phyloP scores from a whole-genome alignment of 2,329 filamentous ascomycete species.

The Annulohypoxylon truncatum region DNA sequence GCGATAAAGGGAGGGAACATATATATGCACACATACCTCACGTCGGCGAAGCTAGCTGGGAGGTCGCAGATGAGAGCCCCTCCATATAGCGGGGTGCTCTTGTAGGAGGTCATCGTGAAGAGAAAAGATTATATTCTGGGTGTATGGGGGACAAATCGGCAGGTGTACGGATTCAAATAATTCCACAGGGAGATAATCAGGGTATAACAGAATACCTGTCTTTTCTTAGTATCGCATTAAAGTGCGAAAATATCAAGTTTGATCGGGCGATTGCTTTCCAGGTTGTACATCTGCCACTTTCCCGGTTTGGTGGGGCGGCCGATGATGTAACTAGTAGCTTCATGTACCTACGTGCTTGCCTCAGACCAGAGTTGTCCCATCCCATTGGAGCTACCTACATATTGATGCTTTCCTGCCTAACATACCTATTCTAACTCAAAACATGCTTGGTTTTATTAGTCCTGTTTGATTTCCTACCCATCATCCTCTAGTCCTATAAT shows the following conservation, averaged over 20 bases:
- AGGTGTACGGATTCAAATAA: neutral
- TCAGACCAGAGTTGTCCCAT: conserved; percentile 7
- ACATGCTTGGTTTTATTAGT: no score
- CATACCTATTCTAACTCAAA: neutral
- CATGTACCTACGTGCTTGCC: neutral
- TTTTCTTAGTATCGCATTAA: conserved; percentile 10
- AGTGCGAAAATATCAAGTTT: conserved; percentile 5
- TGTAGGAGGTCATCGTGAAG: conserved; percentile 64
- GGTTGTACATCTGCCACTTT: conserved; percentile 6
- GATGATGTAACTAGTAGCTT: conserved; percentile 34
- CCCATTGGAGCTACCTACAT: neutral
- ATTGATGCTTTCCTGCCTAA: neutral
- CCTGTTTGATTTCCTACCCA: no score
- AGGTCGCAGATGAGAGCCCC: conserved; percentile 77
- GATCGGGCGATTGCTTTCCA: conserved; percentile 8
- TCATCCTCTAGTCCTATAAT: no score
- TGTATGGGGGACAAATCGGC: neutral
- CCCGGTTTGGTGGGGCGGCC: conserved; percentile 19
- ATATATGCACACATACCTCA: conserved; percentile 65
- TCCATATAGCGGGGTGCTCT: conserved; percentile 73
- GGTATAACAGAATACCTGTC: neutral
- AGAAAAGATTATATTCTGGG: neutral
- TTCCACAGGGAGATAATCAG: neutral
- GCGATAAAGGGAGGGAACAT: conserved; percentile 18
- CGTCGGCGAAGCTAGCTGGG: conserved; percentile 75